Base-by-base conservation (phyloP, 441 rosid species). In the Syzygium malaccense region DNA sequence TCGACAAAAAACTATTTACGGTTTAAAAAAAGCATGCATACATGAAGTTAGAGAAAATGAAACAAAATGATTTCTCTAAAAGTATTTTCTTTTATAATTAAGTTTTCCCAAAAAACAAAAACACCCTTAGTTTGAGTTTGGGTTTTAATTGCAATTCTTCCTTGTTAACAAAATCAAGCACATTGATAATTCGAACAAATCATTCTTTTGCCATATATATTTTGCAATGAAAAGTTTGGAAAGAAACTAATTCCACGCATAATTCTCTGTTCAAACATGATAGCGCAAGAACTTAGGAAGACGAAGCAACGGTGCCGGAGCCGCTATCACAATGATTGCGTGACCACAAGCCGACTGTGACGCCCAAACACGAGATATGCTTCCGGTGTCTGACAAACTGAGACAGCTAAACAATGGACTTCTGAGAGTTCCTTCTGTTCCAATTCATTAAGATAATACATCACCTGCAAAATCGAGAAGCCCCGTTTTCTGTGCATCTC, bases 31-130 rank as follows among this genome's bases (percentile, higher is more conserved):
- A 15, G 6, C 17, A 15, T 15, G 18, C 55, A 54, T 15, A 15
- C 55, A 54, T 54, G 15, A 54, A 15, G 19, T 54, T 54, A 54
- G 55, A 54, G 19, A 5, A 54, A 54, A 54, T 54, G 55, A 54
- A 14, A 51, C 4, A 51, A 51, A 51, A 51, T 51, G 14, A 51
- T 51, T 3, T 51, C 54, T 51, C 55, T 3, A 60, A 62, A 62
- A 0, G 33, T 1, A 13, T 3, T n/a, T 62, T 62, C 2, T 32
- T 14, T 62, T 0, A 14, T 62, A 32, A 8, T 14, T 12, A 14
- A 62, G 19, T n/a, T 62, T n/a, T 62, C 68, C 30, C 33, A 0
- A 17, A 17, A 62, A 14, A 62, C 57, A 55, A 55, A 18, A 3
- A 55, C 57, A 2, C 53, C 53, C 9, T 55, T 7, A 55, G 56